phyloP scores from a whole-genome alignment of 495 filamentous ascomycete species.

The Lepidopterella palustris region DNA sequence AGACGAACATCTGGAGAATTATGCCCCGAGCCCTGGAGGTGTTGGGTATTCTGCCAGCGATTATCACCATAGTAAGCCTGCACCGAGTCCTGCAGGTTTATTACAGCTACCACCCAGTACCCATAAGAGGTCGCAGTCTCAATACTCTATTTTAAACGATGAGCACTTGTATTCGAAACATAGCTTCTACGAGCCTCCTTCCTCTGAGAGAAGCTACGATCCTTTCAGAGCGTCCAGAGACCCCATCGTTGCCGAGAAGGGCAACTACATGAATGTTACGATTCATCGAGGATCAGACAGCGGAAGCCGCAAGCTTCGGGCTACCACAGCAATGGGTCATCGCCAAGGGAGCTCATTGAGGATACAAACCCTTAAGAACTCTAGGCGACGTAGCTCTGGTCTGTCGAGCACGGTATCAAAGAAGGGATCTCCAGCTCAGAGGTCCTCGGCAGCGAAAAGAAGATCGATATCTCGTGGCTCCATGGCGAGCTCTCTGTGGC shows the following conservation, averaged over 20 bases:
- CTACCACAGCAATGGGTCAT: slow-evolving; percentile 22
- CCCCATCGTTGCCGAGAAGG: slow-evolving; percentile 36
- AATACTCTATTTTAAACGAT: slow-evolving; percentile 65
- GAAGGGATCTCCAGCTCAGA: slow-evolving; percentile 21
- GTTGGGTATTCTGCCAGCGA: slow-evolving; percentile 78
- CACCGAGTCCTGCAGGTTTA: slow-evolving; percentile 39
- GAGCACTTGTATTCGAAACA: slow-evolving; percentile 38
- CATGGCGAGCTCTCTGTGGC: slow-evolving; percentile 51
- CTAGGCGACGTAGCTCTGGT: slow-evolving; percentile 13
- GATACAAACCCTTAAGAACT: slow-evolving; percentile 21
- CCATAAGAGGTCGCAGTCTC: slow-evolving; percentile 53
- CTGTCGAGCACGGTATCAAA: slow-evolving; percentile 17
- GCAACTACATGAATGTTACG: slow-evolving; percentile 55
- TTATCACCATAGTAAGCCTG: slow-evolving; percentile 67
- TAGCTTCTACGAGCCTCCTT: slow-evolving; percentile 39
- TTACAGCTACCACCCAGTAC: slow-evolving; percentile 34
- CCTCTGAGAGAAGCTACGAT: slow-evolving; percentile 63
- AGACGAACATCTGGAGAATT: slow-evolving; percentile 78
- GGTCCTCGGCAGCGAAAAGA: slow-evolving; percentile 6
- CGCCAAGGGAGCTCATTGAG: slow-evolving; percentile 34
- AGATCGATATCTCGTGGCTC: slow-evolving; percentile 36
- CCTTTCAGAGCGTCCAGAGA: slow-evolving; percentile 67
- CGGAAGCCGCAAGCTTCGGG: slow-evolving; percentile 17
- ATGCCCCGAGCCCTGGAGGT: slow-evolving; percentile 51
- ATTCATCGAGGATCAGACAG: slow-evolving; percentile 49